Evolutionary conservation across 2,329 filamentous ascomycete genomes (phyloP).

Genomic region (Claviceps spartinae): DNA sequence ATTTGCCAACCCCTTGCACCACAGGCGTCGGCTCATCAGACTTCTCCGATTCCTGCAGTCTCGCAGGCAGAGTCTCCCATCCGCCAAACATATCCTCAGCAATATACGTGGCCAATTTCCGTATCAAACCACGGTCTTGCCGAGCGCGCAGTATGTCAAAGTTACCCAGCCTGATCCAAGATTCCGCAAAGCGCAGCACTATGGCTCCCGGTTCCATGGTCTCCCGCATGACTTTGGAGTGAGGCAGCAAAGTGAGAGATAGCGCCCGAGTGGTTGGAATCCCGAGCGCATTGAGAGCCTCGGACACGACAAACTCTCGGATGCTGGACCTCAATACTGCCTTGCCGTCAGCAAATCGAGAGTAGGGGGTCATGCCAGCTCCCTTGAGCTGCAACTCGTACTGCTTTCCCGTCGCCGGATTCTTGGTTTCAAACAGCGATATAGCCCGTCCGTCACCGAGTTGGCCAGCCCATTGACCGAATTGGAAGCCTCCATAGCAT

Average conservation of each 20-base stretch:
- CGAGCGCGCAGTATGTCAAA: conserved; percentile 84
- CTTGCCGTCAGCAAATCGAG: conserved; percentile 89
- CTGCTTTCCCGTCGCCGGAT: conserved; percentile 52
- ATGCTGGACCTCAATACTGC: conserved; percentile 88
- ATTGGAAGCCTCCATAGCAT: conserved; percentile 78
- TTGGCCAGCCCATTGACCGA: conserved; percentile 88
- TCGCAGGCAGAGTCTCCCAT: conserved; percentile 68
- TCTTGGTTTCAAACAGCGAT: conserved; percentile 80
- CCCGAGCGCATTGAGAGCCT: conserved; percentile 70
- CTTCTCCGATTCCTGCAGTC: conserved; percentile 37
- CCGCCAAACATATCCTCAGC: conserved; percentile 79
- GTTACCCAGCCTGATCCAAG: conserved; percentile 85
- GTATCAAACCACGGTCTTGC: conserved; percentile 61
- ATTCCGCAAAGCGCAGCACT: conserved; percentile 79
- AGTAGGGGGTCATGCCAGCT: conserved; percentile 86
- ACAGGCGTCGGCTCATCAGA: conserved; percentile 29
- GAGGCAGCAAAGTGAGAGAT: conserved; percentile 63
- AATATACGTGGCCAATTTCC: conserved; percentile 66
- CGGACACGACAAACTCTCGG: conserved; percentile 84
- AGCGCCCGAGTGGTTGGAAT: conserved; percentile 83
- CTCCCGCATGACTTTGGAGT: conserved; percentile 63
- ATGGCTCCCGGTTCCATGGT: conserved; percentile 80
- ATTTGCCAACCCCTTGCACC: conserved; percentile 37
- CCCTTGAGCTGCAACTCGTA: conserved; percentile 95
- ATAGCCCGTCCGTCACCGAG: conserved; percentile 91